A percentile compares a stretch with the other conserved stretches of the same genome.
Conservation (phyloP, 2,329 filamentous ascomycete species). For the Neopestalotiopsis clavispora region DNA sequence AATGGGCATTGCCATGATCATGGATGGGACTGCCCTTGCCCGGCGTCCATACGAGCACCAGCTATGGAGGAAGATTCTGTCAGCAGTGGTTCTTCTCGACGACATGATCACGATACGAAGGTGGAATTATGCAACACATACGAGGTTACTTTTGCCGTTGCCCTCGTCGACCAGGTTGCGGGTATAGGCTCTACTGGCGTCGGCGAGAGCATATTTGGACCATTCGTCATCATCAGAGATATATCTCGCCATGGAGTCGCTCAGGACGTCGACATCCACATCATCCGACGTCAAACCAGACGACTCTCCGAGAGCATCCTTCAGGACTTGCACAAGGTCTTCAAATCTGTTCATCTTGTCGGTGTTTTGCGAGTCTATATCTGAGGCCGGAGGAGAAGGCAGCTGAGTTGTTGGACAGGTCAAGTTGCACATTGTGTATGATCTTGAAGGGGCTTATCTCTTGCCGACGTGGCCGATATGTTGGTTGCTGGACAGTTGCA, state of each 20-base stretch:
- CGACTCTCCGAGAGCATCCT: constrained; percentile 74
- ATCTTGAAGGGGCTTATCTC: not conserved
- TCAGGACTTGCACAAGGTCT: constrained; percentile 74
- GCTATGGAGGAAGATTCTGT: constrained; percentile 51
- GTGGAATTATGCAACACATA: constrained; percentile 33
- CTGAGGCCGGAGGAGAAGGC: constrained; percentile 1
- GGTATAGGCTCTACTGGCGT: constrained; percentile 75
- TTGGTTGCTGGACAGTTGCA: not conserved
- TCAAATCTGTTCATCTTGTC: constrained; percentile 61
- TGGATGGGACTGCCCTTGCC: constrained; percentile 85
- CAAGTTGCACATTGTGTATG: constrained; percentile 9
- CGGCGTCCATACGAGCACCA: constrained; percentile 88
- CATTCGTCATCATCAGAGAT: constrained; percentile 72
- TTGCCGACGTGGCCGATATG: constrained; percentile 4
- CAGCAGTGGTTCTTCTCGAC: constrained; percentile 22
- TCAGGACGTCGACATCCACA: constrained; percentile 75
- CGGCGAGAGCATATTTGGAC: constrained; percentile 75
- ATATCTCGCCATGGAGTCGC: constrained; percentile 76
- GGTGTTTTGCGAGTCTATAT: not conserved
- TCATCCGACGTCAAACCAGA: constrained; percentile 84
- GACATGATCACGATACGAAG: not conserved
- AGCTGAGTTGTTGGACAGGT: not conserved
- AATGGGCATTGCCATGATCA: constrained; percentile 88
- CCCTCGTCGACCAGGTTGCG: constrained; percentile 89
- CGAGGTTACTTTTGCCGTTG: constrained; percentile 68